These are phyloP conservation scores for Suillus spraguei DNA, from an alignment of 768 basidiomycete species.

Conservation along the genomic window DNA sequence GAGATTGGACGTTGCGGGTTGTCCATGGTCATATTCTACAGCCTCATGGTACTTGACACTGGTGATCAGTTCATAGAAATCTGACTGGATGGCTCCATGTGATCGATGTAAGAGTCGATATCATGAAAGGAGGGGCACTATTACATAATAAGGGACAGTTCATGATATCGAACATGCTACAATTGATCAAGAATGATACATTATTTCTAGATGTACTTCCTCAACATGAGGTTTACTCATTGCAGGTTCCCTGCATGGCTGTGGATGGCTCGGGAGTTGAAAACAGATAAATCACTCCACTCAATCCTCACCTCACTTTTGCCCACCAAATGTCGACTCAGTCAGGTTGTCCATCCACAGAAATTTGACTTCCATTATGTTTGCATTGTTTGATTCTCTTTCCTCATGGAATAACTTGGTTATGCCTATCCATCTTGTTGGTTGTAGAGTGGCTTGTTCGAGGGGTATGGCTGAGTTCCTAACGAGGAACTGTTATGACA, in stretches of 20 bases:
- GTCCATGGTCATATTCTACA: neutral
- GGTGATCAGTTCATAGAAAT: neutral
- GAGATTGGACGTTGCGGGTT: neutral
- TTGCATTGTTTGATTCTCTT: constrained; percentile 4
- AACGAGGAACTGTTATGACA: neutral
- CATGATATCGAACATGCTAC: too few relatives aligned
- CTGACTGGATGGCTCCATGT: neutral
- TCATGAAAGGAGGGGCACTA: too few relatives aligned
- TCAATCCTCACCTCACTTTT: neutral
- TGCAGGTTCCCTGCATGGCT: neutral
- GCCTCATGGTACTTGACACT: neutral
- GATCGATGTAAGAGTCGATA: neutral
- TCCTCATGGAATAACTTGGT: constrained; percentile 5
- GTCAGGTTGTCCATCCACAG: neutral
- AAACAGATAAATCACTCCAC: neutral
- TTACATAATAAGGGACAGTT: too few relatives aligned
- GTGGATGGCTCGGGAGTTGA: neutral
- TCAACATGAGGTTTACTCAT: neutral
- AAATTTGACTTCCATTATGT: neutral
- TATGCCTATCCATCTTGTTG: neutral
- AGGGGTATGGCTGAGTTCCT: neutral
- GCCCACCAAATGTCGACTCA: neutral
- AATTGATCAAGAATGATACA: too few relatives aligned
- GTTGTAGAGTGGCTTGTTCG: constrained; percentile 2
- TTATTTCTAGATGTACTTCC: neutral